Evolutionary conservation across 768 basidiomycete genomes (phyloP), one percentile per base, ranked within the genome.

Genomic region (Kwoniella dejecticola): DNA sequence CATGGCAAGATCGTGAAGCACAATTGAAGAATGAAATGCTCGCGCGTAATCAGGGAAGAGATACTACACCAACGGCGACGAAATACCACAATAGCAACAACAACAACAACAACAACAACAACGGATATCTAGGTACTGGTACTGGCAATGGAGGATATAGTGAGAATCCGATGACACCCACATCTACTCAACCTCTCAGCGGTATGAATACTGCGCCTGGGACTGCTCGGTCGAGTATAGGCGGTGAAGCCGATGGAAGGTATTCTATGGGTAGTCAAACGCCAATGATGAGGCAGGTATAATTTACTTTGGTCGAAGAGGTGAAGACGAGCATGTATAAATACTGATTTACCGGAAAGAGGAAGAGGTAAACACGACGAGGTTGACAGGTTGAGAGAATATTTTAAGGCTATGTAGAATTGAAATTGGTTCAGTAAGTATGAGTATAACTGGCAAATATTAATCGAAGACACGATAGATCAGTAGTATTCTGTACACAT

Each of bases 1-100:
- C 68, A 60, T 78, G 77, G 77, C 61, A 69, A 50, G 48, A 44
- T n/a, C 41, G 66, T 27, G 68, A 69, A 33, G 53, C 63, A 30
- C 36, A 19, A 21, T 65, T 71, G 68, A 53, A 57, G 17, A 19
- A 57, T 29, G 66, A 71, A 2, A 74, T 69, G 68, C 30, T 36
- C 15, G 64, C 63, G 10, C 55, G 72, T 56, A 74, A 74, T 38
- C 13, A 29, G 0, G 61, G 61, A 27, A 42, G 41, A 42, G 41
- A 42, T 42, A 13, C 11, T 21, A 26, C 38, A 30, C 33, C 33
- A 7, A 7, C 7, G 15, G 7, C 33, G n/a, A n/a, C n/a, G n/a
- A n/a, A n/a, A n/a, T n/a, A n/a, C n/a, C n/a, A n/a, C n/a, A n/a
- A n/a, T n/a, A n/a, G n/a, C n/a, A n/a, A n/a, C n/a, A 4, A n/a